Conservation (phyloP, 371 early-diverging fungal species). For the Mortierella sp. region DNA sequence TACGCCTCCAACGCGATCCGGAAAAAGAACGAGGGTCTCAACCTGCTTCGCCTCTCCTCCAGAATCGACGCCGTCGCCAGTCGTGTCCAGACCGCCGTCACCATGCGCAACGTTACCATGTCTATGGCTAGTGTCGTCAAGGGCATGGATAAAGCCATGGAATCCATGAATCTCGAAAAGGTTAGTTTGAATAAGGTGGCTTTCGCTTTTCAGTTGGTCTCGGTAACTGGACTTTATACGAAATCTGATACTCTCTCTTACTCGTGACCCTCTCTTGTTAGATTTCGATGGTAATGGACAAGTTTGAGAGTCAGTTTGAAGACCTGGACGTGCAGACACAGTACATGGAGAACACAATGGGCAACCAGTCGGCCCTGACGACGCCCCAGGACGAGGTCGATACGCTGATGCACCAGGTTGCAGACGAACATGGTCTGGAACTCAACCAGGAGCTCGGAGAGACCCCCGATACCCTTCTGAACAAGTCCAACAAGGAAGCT, state of each 20-base stretch:
- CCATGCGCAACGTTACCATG: slow-evolving; percentile 85
- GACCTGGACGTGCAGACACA: slow-evolving; percentile 94
- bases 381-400: slow-evolving; percentile 96
- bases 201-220: too few species aligned
- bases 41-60: slow-evolving; percentile 88
- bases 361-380: slow-evolving; percentile 86
- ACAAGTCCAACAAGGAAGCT: slow-evolving; percentile 29
- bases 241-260: not conserved
- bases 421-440: slow-evolving; percentile 94
- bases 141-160: slow-evolving; percentile 94
- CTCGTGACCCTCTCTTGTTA: slow-evolving; percentile 27
- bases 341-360: slow-evolving; percentile 94
- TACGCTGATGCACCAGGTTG: slow-evolving; percentile 91
- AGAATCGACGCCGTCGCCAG: slow-evolving; percentile 95
- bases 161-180: slow-evolving; percentile 93
- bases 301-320: slow-evolving; percentile 94
- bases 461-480: slow-evolving; percentile 60
- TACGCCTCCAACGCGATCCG: slow-evolving; percentile 97
- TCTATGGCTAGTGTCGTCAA: slow-evolving; percentile 91
- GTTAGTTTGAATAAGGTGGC: slow-evolving; percentile 37
- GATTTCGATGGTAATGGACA: slow-evolving; percentile 95
- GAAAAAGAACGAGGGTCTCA: slow-evolving; percentile 95
- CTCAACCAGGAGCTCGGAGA: slow-evolving; percentile 73
- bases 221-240: not conserved
- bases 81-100: slow-evolving; percentile 95